These are phyloP conservation scores for Cytospora leucostoma DNA, from an alignment of 2,329 filamentous ascomycete genomes.

Conservation along the genomic window DNA sequence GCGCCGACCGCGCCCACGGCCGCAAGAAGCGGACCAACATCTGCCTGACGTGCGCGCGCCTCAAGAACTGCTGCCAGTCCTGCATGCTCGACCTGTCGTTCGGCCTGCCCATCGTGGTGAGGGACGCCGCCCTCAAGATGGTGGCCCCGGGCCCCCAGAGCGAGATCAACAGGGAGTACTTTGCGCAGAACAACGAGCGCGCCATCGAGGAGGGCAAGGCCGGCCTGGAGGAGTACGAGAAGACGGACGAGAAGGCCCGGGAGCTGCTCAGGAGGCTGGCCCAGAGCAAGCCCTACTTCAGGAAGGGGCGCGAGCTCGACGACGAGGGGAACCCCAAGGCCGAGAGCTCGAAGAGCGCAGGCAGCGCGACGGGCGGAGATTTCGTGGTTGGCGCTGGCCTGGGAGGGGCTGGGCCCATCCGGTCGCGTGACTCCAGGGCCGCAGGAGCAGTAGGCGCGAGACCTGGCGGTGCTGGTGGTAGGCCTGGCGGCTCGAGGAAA, in stretches of 20 bases:
- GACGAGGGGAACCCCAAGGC: slow-evolving; percentile 49
- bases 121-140: slow-evolving; percentile 97
- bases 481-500: slow-evolving; percentile 45
- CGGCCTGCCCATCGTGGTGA: slow-evolving; percentile 88
- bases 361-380: slow-evolving; percentile 47
- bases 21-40: slow-evolving; percentile 94
- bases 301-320: slow-evolving; percentile 78
- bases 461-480: slow-evolving; percentile 42
- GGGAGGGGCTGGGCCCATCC: slow-evolving; percentile 73
- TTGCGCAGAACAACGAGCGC: slow-evolving; percentile 94
- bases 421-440: slow-evolving; percentile 67
- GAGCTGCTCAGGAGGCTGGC: slow-evolving; percentile 84
- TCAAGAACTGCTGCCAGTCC: slow-evolving; percentile 98
- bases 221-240: slow-evolving; percentile 86
- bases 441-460: slow-evolving; percentile 52
- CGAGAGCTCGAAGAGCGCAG: slow-evolving; percentile 41
- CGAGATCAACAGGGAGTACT: slow-evolving; percentile 94
- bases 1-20: slow-evolving; percentile 81
- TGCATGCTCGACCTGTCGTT: slow-evolving; percentile 99
- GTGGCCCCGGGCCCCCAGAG: slow-evolving; percentile 90
- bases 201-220: slow-evolving; percentile 91
- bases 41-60: slow-evolving; percentile 90
- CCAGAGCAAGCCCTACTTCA: slow-evolving; percentile 92
- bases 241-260: slow-evolving; percentile 94
- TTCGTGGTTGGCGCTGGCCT: slow-evolving; percentile 56